Evolutionary conservation across 78 protist species (phyloP).

Genomic region (Tieghemostelium lacteum): DNA sequence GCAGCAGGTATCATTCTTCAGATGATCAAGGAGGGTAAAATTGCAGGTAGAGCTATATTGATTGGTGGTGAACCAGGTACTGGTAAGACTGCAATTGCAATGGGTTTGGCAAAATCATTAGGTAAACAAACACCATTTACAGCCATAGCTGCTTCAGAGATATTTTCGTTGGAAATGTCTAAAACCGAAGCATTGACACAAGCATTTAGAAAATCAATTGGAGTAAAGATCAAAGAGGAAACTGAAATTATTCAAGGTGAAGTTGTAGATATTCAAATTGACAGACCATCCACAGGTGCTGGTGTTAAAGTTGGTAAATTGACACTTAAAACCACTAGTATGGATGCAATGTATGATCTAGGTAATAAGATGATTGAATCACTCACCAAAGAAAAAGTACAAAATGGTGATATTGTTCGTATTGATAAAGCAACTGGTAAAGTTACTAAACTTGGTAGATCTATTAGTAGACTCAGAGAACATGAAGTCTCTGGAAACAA

Average conservation of each 20-base stretch:
- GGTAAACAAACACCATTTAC: slow-evolving; percentile 97
- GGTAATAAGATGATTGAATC: slow-evolving; percentile 99
- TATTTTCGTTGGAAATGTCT: slow-evolving; percentile 98
- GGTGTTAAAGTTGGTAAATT: slow-evolving; percentile 95
- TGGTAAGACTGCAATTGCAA: slow-evolving; percentile 99
- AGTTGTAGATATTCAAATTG: slow-evolving; percentile 96
- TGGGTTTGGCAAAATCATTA: slow-evolving; percentile 98
- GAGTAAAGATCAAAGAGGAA: slow-evolving; percentile 98
- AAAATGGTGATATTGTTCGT: slow-evolving; percentile 94
- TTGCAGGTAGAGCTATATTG: slow-evolving; percentile 98
- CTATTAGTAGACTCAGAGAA: slow-evolving; percentile 94
- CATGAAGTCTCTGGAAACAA: slow-evolving; percentile 96
- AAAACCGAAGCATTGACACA: slow-evolving; percentile 99
- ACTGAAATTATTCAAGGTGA: slow-evolving; percentile 99
- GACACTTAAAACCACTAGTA: slow-evolving; percentile 99
- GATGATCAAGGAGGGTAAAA: slow-evolving; percentile 97
- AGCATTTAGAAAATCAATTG: slow-evolving; percentile 97
- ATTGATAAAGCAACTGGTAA: slow-evolving; percentile 99
- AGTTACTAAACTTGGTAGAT: slow-evolving; percentile 96
- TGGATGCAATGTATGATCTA: slow-evolving; percentile 99
- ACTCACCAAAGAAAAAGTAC: slow-evolving; percentile 96
- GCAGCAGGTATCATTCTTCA: slow-evolving; percentile 95
- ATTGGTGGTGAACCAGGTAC: slow-evolving; percentile 99
- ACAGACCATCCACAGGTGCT: slow-evolving; percentile 88
- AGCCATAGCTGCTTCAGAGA: slow-evolving; percentile 96